Evolutionary conservation across 225 moss, liverwort and hornwort species (phyloP), one percentile per base, ranked within the genome.

Genomic region (Pleurozium schreberi): DNA sequence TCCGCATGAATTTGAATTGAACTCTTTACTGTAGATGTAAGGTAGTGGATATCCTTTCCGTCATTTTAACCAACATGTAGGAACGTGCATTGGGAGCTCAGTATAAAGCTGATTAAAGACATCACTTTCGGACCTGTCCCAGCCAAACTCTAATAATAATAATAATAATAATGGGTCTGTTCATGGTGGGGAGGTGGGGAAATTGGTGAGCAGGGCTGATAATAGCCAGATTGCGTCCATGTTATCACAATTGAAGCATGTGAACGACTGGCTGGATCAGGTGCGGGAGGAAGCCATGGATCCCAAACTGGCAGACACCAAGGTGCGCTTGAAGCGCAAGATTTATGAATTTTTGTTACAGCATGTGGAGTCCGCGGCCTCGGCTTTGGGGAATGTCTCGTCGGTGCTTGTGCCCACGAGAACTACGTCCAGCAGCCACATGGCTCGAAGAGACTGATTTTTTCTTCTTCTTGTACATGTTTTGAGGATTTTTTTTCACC

Each of bases 291-390:
- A 94, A 6, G 86, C 59, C 42, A 43, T 84, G 81, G 92, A 90
- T 30, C 33, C 75, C 31, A 77, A 82, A 64, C 49, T 93, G 27
- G 85, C 88, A 10, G 95, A 93, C 50, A 92, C 92, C 14, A 92
- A 92, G 84, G 91, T 14, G 80, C 90, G 92, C 31, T 92, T 95
- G 81, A 95, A 95, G 87, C 93, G 92, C 59, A 93, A 93, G 82
- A 95, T 95, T 60, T 95, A 95, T 74, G 95, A 95, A 49, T 95
- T 95, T 84, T 91, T 95, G 79, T 88, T 95, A 88, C 92, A 90
- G 91, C 95, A 95, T 67, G 93, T 95, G 85, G 95, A 95, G 93
- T 95, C 92, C 90, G 95, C 95, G 85, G 95, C 95, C 82, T 95
- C 93, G 83, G 95, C 95, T 82, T 84, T 95, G 89, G 95, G 93